These are phyloP conservation scores for Asterophora lycoperdoides DNA, from an alignment of 768 basidiomycete genomes.

Conservation along the genomic window DNA sequence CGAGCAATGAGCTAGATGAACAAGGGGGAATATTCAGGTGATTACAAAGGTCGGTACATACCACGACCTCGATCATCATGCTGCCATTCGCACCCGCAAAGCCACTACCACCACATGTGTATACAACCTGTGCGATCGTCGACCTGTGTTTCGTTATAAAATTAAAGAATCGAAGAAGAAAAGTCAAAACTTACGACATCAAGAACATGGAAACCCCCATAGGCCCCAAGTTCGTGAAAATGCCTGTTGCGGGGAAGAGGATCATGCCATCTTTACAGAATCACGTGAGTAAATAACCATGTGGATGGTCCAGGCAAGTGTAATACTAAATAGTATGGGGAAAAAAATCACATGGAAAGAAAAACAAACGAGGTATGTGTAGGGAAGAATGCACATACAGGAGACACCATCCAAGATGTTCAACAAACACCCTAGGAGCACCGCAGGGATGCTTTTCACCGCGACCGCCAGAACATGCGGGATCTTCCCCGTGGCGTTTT, in stretches of 20 bases:
- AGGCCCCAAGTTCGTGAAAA: slow-evolving; percentile 78
- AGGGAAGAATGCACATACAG: slow-evolving; percentile 45
- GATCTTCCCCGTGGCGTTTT: not conserved
- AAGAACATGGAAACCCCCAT: slow-evolving; percentile 97
- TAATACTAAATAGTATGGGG: not conserved
- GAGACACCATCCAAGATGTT: slow-evolving; percentile 94
- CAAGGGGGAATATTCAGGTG: not conserved
- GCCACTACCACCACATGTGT: slow-evolving; percentile 80
- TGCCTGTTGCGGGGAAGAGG: slow-evolving; percentile 80
- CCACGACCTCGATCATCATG: slow-evolving; percentile 99
- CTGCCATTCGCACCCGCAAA: slow-evolving; percentile 90
- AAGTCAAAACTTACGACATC: slow-evolving; percentile 50
- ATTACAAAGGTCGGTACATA: slow-evolving; percentile 33
- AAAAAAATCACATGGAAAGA: not conserved
- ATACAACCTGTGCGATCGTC: slow-evolving; percentile 77
- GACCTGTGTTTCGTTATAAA: slow-evolving; percentile 37
- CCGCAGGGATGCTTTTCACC: slow-evolving; percentile 66
- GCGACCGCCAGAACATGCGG: slow-evolving; percentile 22
- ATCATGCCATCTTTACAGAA: slow-evolving; percentile 99
- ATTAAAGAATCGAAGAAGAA: not conserved
- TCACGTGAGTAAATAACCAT: too few relatives aligned
- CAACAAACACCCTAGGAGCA: slow-evolving; percentile 76
- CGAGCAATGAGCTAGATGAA: not conserved
- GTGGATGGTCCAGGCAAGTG: too few relatives aligned
- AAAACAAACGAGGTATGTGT: not conserved